Percentiles rank a stretch among this genome's conserved stretches.
Conservation (phyloP, 805 yeast species). For the Spathaspora hagerdaliae region DNA sequence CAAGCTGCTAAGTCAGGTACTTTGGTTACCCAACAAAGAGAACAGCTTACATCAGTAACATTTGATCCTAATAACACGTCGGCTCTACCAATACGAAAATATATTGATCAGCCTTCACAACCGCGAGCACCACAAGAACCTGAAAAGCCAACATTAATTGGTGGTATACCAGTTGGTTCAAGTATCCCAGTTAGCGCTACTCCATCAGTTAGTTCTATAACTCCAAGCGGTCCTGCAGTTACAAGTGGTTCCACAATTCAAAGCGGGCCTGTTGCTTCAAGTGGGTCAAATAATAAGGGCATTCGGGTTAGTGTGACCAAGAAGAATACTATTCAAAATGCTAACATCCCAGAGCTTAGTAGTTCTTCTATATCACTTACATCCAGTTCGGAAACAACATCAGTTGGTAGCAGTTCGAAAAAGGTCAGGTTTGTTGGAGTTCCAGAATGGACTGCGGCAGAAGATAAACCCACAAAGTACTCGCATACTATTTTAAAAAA, state of each 20-base stretch:
- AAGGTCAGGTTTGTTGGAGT: conserved; percentile 53
- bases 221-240: too few species aligned
- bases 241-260: too few species aligned
- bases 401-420: conserved; percentile 19
- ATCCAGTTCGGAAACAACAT: not conserved
- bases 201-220: too few species aligned
- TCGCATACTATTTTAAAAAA: conserved; percentile 32
- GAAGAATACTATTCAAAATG: conserved; percentile 28
- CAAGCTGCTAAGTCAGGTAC: conserved; percentile 36
- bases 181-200: too few species aligned
- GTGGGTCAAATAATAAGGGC: not conserved
- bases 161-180: conserved; percentile 1
- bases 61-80: conserved; percentile 39
- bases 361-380: conserved; percentile 1
- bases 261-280: too few species aligned
- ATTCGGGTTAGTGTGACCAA: conserved; percentile 23
- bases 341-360: conserved; percentile 12
- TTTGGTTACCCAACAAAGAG: conserved; percentile 35
- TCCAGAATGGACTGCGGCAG: conserved; percentile 46
- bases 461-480: conserved; percentile 50
- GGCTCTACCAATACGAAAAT: conserved; percentile 11
- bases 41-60: conserved; percentile 29
- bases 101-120: conserved; percentile 10
- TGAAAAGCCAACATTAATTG: not conserved
- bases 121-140: conserved; percentile 1